phyloP scores from a whole-genome alignment of 192 early-diverging fungal genomes.

The Jimgerdemannia lactiflua region DNA sequence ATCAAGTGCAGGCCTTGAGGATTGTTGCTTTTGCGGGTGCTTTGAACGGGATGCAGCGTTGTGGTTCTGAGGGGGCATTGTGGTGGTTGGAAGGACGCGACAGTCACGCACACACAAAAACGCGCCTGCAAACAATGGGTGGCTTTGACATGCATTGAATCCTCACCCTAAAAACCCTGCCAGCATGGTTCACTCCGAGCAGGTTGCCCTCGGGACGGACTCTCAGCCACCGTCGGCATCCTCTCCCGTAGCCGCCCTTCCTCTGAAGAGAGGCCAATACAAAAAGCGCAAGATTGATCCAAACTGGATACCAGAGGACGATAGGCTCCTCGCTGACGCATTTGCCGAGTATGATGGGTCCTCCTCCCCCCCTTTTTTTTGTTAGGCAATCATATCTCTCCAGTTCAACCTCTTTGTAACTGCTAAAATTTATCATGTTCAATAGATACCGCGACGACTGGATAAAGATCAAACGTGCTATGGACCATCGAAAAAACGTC shows the following conservation, averaged over 20 bases:
- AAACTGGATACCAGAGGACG: not conserved
- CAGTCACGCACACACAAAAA: not conserved
- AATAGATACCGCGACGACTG: not conserved
- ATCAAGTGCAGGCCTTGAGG: not conserved
- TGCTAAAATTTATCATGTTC: not conserved
- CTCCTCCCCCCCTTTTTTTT: not conserved
- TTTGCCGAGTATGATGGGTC: not conserved
- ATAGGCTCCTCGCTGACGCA: not conserved
- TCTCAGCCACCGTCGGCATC: too few relatives aligned
- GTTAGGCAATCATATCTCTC: not conserved
- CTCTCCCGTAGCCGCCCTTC: too few relatives aligned
- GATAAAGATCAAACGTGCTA: not conserved
- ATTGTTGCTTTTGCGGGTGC: not conserved
- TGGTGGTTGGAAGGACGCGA: not conserved
- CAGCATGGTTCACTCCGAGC: too few relatives aligned
- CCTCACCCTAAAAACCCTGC: too few relatives aligned
- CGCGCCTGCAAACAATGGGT: too few relatives aligned
- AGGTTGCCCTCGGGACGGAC: too few relatives aligned
- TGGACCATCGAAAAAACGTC: not conserved
- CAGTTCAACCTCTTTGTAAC: not conserved
- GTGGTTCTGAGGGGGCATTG: not conserved
- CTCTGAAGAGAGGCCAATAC: not conserved
- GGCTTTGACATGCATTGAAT: too few relatives aligned
- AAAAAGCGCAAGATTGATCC: not conserved
- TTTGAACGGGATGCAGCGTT: not conserved